Conservation (phyloP, 768 basidiomycete genomes). For the Panus rudis region DNA sequence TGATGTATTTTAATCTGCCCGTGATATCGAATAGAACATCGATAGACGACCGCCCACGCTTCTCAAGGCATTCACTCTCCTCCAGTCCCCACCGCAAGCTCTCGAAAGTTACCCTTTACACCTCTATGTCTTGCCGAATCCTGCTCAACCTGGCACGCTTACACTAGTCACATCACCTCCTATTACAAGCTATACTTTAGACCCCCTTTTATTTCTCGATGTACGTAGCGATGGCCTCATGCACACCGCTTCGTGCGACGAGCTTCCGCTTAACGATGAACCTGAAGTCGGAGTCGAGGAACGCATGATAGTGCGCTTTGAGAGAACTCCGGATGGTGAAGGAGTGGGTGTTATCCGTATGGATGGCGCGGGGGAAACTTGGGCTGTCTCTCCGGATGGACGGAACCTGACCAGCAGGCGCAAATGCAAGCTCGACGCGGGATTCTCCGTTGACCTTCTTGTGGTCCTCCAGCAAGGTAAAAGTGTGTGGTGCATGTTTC, state of each 20-base stretch:
- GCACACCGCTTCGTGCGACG: slow-evolving; percentile 13
- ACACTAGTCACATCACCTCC: slow-evolving; percentile 65
- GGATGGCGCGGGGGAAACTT: slow-evolving; percentile 55
- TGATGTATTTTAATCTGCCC: not conserved
- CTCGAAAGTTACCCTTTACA: slow-evolving; percentile 43
- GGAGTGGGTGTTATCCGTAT: slow-evolving; percentile 63
- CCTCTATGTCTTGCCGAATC: slow-evolving; percentile 47
- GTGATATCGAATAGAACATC: slow-evolving; percentile 54
- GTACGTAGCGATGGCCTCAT: slow-evolving; percentile 43
- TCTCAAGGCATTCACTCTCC: slow-evolving; percentile 65
- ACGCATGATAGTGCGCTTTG: slow-evolving; percentile 49
- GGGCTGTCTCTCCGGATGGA: slow-evolving; percentile 45
- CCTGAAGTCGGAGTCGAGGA: slow-evolving; percentile 30
- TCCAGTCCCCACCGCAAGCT: slow-evolving; percentile 49
- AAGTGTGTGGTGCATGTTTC: slow-evolving; percentile 9
- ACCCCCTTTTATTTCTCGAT: slow-evolving; percentile 56
- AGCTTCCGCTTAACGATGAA: not conserved
- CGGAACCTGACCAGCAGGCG: slow-evolving; percentile 40
- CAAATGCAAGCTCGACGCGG: slow-evolving; percentile 33
- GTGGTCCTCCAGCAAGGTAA: slow-evolving; percentile 66
- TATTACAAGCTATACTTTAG: slow-evolving; percentile 52
- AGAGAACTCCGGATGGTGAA: slow-evolving; percentile 73
- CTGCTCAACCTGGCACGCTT: slow-evolving; percentile 30
- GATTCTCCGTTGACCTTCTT: slow-evolving; percentile 46
- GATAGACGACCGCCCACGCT: slow-evolving; percentile 84